These are phyloP conservation scores for Erodium texanum DNA, from an alignment of 441 rosid species.

Conservation along the genomic window DNA sequence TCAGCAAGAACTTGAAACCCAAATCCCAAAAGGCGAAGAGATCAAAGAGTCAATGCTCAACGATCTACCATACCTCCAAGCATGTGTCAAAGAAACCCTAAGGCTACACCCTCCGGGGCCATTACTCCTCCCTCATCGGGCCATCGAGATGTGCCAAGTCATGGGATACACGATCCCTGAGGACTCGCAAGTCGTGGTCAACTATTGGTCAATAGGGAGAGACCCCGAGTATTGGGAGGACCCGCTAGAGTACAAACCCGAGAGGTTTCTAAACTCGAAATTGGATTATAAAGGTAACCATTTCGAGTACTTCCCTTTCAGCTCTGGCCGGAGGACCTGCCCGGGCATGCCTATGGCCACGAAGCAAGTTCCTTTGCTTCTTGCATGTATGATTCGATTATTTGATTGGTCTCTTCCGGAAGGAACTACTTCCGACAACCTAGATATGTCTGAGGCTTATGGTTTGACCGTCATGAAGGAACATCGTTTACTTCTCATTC, in stretches of 20 bases:
- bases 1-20: conserved; percentile 10
- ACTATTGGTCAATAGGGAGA: neutral
- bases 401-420: neutral
- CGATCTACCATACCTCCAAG: conserved; percentile 14
- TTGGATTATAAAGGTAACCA: conserved; percentile 13
- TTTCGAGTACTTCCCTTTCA: conserved; percentile 9
- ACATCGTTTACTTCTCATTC: no score
- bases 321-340: conserved; percentile 5
- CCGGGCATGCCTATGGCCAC: conserved; percentile 24
- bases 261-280: conserved; percentile 7
- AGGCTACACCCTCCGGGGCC: conserved; percentile 27
- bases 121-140: conserved; percentile 18
- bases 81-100: conserved; percentile 21
- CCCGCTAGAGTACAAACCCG: neutral
- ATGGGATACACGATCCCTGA: conserved; percentile 9
- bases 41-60: conserved; percentile 22
- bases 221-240: conserved; percentile 11
- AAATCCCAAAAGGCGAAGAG: neutral
- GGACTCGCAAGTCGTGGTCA: conserved; percentile 10
- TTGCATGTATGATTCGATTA: neutral
- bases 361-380: conserved; percentile 18
- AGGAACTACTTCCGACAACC: neutral
- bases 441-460: no score
- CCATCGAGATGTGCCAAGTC: conserved; percentile 5
- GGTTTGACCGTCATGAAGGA: no score